Evolutionary conservation across 2,329 filamentous ascomycete genomes (phyloP), one percentile per base, ranked within the genome.

Genomic region (Dothideomycetes sp.): DNA sequence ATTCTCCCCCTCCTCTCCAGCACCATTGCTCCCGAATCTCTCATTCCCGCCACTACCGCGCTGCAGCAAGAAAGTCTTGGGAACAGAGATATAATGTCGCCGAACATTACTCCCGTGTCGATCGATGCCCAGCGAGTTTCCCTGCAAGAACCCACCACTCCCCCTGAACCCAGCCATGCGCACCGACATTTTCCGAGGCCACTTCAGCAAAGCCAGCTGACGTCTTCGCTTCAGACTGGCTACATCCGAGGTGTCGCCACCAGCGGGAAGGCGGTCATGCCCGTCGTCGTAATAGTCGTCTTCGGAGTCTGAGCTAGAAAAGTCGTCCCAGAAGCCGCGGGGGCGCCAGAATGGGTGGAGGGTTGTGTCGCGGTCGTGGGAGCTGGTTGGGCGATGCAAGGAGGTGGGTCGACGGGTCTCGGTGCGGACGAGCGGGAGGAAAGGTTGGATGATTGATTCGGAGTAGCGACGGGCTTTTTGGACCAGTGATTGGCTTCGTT

Each of bases 301-400:
- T 18, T 46, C 44, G 14, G 54, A 57, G 30, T 66, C 64, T 9
- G 60, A 57, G 35, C 61, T 60, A 12, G 64, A 58, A 18, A 73
- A 57, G 30, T 71, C 72, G 30, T 77, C 73, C 74, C 74, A 79
- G 55, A 79, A 78, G n/a, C 68, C 68, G 29, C 70, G 69, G 2
- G 76, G 76, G 16, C 70, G 66, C 77, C 77, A 80, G 52, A 79
- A 75, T 2, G 76, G 74, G 47, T 77, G 69, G 4, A 77, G 55
- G 31, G 64, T 65, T 32, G 62, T 63, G 39, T 74, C 65, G 34
- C 42, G 17, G 29, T 38, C 40, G 5, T 44, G 37, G 12, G 32
- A 15, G 17, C 16, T 33, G 19, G 30, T 34, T 14, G 45, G 40
- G n/a, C 37, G 53, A 47, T 15, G 46, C 3, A 43, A 37, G 11